Evolutionary conservation across 768 basidiomycete species (phyloP).

Genomic region (Hygrophoropsis aurantiaca): DNA sequence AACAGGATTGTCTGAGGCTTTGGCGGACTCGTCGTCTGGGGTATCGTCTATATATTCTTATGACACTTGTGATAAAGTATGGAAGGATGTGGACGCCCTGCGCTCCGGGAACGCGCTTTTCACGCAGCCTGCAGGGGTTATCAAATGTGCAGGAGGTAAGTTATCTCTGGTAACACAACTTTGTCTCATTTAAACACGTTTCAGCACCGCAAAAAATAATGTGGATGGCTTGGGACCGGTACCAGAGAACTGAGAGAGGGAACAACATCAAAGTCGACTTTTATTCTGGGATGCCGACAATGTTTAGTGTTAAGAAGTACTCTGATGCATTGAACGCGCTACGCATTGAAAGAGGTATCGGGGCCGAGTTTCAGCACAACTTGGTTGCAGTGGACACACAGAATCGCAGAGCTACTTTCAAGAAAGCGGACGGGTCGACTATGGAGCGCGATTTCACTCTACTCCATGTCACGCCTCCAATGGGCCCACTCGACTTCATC

Average conservation of each 20-base stretch:
- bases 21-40: constrained; percentile 73
- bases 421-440: constrained; percentile 67
- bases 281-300: constrained; percentile 88
- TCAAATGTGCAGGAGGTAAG: constrained; percentile 92
- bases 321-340: constrained; percentile 81
- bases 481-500: constrained; percentile 84
- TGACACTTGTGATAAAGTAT: constrained; percentile 85
- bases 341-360: constrained; percentile 75
- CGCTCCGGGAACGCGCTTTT: constrained; percentile 85
- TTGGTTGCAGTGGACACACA: constrained; percentile 69
- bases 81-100: constrained; percentile 77
- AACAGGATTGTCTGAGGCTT: constrained; percentile 68
- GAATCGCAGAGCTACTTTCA: constrained; percentile 84
- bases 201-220: constrained; percentile 88
- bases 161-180: neutral
- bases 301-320: constrained; percentile 98
- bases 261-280: constrained; percentile 70
- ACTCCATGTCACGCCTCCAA: constrained; percentile 87
- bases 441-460: constrained; percentile 77
- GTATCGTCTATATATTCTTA: constrained; percentile 94
- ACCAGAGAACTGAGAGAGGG: constrained; percentile 55
- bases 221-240: constrained; percentile 96
- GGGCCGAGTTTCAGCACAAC: constrained; percentile 81
- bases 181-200: constrained; percentile 5
- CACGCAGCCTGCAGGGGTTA: constrained; percentile 88